A percentile compares a stretch with the other conserved stretches of the same genome.
These are phyloP conservation scores for Panicum miliaceum DNA, from an alignment of 176 grass and related monocot genomes.

Conservation along the genomic window DNA sequence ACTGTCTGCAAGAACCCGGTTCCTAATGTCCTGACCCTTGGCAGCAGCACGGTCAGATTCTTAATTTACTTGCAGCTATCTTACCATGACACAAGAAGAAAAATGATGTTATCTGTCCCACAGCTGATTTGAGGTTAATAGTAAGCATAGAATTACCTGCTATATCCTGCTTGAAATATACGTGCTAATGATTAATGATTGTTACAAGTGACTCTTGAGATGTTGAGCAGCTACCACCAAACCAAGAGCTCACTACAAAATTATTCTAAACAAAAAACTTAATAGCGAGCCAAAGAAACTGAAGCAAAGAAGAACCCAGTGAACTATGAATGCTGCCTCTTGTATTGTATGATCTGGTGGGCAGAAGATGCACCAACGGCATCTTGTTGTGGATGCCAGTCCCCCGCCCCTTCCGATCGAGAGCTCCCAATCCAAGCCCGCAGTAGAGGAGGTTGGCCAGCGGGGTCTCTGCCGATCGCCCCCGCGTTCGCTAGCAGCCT, in stretches of 20 bases:
- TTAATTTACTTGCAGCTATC: background rate
- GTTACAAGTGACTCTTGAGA: too few relatives aligned
- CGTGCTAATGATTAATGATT: too few relatives aligned
- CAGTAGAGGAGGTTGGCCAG: constrained; percentile 17
- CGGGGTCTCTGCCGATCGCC: too few relatives aligned
- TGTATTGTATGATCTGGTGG: background rate
- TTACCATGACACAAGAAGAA: too few relatives aligned
- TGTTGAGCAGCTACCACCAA: too few relatives aligned
- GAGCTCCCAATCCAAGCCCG: constrained; percentile 50
- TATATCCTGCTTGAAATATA: too few relatives aligned
- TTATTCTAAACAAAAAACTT: background rate
- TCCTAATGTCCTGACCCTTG: background rate
- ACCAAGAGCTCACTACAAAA: background rate
- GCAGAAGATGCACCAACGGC: constrained; percentile 11
- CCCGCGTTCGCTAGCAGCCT: too few relatives aligned
- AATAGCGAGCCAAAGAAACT: background rate
- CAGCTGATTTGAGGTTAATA: too few relatives aligned
- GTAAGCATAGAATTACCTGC: too few relatives aligned
- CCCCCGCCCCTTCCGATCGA: too few relatives aligned
- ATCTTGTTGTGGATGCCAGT: background rate
- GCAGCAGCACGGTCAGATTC: background rate
- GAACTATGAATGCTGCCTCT: background rate
- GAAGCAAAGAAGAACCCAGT: background rate
- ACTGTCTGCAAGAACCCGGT: background rate
- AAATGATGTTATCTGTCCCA: too few relatives aligned